Base-by-base conservation (phyloP, 2,329 filamentous ascomycete species). In the Epichloe bromicola region DNA sequence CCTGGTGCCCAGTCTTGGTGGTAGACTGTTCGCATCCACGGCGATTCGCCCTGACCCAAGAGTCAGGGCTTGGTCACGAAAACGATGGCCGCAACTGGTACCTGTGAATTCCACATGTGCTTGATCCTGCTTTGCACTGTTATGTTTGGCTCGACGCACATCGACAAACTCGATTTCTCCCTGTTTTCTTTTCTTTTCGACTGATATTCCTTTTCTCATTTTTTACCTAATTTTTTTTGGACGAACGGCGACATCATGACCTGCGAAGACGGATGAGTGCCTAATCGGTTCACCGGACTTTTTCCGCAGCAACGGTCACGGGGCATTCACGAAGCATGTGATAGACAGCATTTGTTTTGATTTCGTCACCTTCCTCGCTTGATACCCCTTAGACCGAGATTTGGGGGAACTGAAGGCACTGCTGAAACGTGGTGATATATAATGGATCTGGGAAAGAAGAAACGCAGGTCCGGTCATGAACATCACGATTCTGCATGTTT, bases 1-100 rank as follows among this genome's bases (percentile, higher is more conserved):
- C 73, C 73, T 44, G 79, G 79, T 54, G 78, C 79, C 63, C 80
- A 81, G 65, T 82, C 75, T 55, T 83, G 79, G 59, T 87, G 85
- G 84, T 88, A 57, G 53, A 15, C 17, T 6, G 8, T 39, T 15
- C 45, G 43, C 46, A 30, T 37, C 36, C 44, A 50, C 52, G 49
- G 49, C 15, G 46, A n/a, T 37, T 10, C 44, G 53, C 20, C 36
- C 46, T 40, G 48, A 48, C 36, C 17, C 15, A 14, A 23, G n/a
- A 33, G 39, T 40, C 39, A 46, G 34, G 45, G 34, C 11, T 41
- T 6, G 39, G 51, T 39, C 48, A 51, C 36, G 33, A 23, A 15
- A 4, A 10, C 10, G 6, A 23, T 51, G 45, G 50, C 48, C 17
- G 43, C 26, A 53, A 51, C 30, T 40, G 51, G 50, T 55, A 56